These are phyloP conservation scores for Naganishia randhawae DNA, from an alignment of 768 basidiomycete genomes.

Conservation along the genomic window DNA sequence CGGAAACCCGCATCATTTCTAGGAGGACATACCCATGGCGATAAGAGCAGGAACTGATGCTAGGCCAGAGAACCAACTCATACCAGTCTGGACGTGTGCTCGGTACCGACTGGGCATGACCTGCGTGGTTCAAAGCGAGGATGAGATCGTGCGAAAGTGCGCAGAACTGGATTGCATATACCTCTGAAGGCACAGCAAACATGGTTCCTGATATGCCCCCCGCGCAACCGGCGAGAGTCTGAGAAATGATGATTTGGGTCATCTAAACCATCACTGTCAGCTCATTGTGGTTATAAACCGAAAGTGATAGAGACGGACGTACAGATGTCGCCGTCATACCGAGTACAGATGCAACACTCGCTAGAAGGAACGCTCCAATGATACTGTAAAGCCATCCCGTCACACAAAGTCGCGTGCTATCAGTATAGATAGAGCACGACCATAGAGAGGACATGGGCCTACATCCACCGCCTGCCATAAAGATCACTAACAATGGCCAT, in stretches of 20 bases:
- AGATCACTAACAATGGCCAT: neutral
- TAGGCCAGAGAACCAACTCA: constrained; percentile 1
- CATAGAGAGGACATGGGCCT: neutral
- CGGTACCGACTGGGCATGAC: constrained; percentile 1
- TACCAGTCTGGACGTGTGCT: neutral
- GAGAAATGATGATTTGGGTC: neutral
- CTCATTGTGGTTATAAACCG: neutral
- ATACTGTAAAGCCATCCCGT: neutral
- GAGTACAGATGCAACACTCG: neutral
- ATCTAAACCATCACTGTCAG: neutral
- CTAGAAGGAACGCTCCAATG: neutral
- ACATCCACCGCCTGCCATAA: constrained; percentile 1
- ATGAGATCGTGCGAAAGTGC: neutral
- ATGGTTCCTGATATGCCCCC: neutral
- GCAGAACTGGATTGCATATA: neutral
- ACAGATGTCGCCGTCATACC: neutral
- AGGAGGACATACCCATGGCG: constrained; percentile 2
- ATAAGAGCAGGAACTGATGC: neutral
- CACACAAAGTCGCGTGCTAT: neutral
- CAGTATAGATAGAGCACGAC: neutral
- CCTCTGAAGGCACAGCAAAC: constrained; percentile 1
- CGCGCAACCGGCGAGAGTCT: constrained; percentile 2
- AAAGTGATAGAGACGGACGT: neutral
- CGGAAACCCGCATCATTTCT: too few species aligned
- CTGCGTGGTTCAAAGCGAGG: neutral